Percentiles rank a stretch among this genome's conserved stretches.
Conservation (phyloP, 345 rosid species). For the Diplotaxis tenuifolia region DNA sequence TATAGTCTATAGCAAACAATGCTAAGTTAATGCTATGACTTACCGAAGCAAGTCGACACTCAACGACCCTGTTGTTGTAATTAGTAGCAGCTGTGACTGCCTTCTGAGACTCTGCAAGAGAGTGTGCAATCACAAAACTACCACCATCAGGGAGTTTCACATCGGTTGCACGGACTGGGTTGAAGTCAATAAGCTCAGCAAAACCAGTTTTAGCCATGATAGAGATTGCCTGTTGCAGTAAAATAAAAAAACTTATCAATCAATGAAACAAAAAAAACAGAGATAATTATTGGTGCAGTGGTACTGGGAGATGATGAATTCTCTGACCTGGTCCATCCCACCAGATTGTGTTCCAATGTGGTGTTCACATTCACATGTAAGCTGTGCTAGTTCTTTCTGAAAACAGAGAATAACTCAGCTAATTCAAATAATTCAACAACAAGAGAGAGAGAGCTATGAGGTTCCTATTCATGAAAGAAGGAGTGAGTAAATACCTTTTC, state of each 20-base stretch:
- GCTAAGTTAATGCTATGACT: conserved; percentile 30
- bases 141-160: conserved; percentile 97
- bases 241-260: background rate
- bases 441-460: background rate
- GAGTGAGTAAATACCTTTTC: conserved; percentile 60
- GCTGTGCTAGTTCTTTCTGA: conserved; percentile 96
- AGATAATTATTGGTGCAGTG: background rate
- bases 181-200: conserved; percentile 99
- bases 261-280: background rate
- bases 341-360: conserved; percentile 99
- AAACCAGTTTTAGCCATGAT: conserved; percentile 93
- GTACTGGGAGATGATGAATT: background rate
- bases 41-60: conserved; percentile 92
- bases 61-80: conserved; percentile 97
- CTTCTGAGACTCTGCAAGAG: conserved; percentile 92
- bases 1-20: background rate
- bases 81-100: conserved; percentile 96
- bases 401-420: background rate
- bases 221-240: conserved; percentile 78
- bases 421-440: background rate
- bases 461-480: background rate
- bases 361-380: conserved; percentile 91
- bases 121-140: conserved; percentile 87
- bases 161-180: conserved; percentile 93
- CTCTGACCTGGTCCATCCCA: conserved; percentile 95